Evolutionary conservation across 163 green algal genomes (phyloP), one percentile per base, ranked within the genome.

Genomic region (Volvox carteri): DNA sequence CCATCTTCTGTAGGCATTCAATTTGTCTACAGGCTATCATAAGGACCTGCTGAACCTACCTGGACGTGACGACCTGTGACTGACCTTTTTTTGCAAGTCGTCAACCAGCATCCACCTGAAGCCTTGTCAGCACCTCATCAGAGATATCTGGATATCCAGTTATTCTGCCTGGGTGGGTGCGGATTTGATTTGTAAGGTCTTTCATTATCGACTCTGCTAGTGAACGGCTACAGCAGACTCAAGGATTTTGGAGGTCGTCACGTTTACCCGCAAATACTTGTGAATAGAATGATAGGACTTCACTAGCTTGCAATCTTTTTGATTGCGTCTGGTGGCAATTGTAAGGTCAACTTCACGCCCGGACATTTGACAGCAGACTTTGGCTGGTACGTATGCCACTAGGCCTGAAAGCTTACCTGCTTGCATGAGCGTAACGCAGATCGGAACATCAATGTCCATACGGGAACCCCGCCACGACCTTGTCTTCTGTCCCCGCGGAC

Each of bases 71-170:
- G 54, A 65, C 54, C 28, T 65, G 25, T 65, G 54, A 65, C 54
- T 65, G 54, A 65, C 54, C 28, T 65, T 65, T 23, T 19, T 65
- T 12, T 23, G 54, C 54, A 23, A 2, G 54, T 65, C 28, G 28
- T 19, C 28, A 65, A 65, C 54, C 54, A 65, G 54, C 54, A 65
- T 65, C 54, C n/a, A 23, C 7, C 8, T 65, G 54, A 23, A 65
- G 54, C 19, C 54, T 65, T 65, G 25, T 65, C 19, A 28, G 54
- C 19, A 65, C 19, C 54, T 65, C 54, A 65, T 30, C 8, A 19
- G 54, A 65, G 28, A 65, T 11, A 30, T 76, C 35, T 76, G 67
- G 30, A 48, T 35, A n/a, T 76, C 67, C 67, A 76, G 67, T 35
- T 28, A 76, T 35, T 35, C 33, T 76, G 67, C 48, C 48, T 25